Percentiles rank a stretch among this genome's conserved stretches.
Conservation (phyloP, 2,329 filamentous ascomycete species). For the Stagonosporopsis tanaceti region DNA sequence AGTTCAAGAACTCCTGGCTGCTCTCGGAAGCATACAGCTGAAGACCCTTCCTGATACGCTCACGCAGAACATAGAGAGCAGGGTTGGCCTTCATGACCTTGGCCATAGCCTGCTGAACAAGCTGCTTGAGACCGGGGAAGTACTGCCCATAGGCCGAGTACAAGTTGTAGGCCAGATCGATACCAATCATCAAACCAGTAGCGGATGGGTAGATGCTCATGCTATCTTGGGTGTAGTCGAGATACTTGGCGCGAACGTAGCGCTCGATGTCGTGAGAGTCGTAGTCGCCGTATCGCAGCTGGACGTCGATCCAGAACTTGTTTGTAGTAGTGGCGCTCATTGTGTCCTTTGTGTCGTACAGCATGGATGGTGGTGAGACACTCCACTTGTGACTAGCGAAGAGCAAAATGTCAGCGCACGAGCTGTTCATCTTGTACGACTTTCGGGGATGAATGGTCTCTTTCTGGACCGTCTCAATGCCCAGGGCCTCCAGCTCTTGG, state of each 20-base stretch:
- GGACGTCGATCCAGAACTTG: constrained; percentile 99
- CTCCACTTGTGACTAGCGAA: constrained; percentile 99
- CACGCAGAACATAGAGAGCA: constrained; percentile 91
- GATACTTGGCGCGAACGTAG: constrained; percentile 96
- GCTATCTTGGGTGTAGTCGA: constrained; percentile 98
- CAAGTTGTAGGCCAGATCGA: constrained; percentile 96
- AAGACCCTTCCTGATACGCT: constrained; percentile 97
- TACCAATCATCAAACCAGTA: constrained; percentile 96
- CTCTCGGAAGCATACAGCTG: constrained; percentile 98
- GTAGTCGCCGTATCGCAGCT: constrained; percentile 96
- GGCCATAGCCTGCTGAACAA: constrained; percentile 97
- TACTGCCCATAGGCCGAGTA: constrained; percentile 99
- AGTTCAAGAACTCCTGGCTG: constrained; percentile 99
- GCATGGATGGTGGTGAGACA: constrained; percentile 87
- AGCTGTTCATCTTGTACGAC: constrained; percentile 99
- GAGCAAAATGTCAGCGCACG: constrained; percentile 93
- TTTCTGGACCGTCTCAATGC: constrained; percentile 97
- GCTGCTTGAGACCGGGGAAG: constrained; percentile 94
- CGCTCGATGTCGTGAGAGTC: constrained; percentile 99
- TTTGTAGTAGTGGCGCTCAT: constrained; percentile 95
- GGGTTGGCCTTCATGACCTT: constrained; percentile 99
- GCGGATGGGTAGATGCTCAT: constrained; percentile 98
- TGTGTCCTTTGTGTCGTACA: constrained; percentile 95
- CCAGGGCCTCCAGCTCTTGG: constrained; percentile 92
- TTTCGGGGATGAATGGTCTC: constrained; percentile 99